Evolutionary conservation across 805 yeast species (phyloP).

Genomic region (Millerozyma miso): DNA sequence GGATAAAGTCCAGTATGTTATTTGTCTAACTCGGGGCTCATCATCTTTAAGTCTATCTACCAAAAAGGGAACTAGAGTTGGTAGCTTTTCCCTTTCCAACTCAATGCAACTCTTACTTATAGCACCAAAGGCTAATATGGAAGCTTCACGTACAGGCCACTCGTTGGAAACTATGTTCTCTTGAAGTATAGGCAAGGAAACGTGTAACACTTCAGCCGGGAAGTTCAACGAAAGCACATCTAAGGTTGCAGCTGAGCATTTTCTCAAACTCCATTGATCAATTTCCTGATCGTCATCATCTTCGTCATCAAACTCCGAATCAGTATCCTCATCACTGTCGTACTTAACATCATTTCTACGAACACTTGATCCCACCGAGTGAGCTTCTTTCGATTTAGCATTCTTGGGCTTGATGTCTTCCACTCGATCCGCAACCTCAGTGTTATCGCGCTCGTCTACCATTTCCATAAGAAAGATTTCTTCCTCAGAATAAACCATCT

Average conservation of each 20-base stretch:
- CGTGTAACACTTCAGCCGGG: conserved; percentile 63
- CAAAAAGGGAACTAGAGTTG: conserved; percentile 77
- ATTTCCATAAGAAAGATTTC: conserved; percentile 63
- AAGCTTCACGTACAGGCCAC: conserved; percentile 92
- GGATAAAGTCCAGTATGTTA: conserved; percentile 92
- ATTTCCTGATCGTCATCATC: conserved; percentile 66
- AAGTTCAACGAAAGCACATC: conserved; percentile 70
- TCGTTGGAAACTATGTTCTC: conserved; percentile 61
- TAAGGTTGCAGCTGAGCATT: conserved; percentile 90
- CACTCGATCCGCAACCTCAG: conserved; percentile 71
- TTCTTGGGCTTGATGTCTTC: conserved; percentile 85
- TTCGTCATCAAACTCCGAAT: conserved; percentile 61
- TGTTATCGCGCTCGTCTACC: conserved; percentile 72
- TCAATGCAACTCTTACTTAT: conserved; percentile 85
- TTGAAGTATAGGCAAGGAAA: conserved; percentile 72
- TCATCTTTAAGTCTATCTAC: conserved; percentile 72
- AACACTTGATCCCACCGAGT: conserved; percentile 18
- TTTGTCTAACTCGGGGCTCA: conserved; percentile 85
- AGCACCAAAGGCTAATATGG: conserved; percentile 93
- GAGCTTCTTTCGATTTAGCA: conserved; percentile 56
- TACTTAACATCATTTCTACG: conserved; percentile 11
- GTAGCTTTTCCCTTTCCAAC: conserved; percentile 64
- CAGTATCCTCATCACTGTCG: conserved; percentile 34
- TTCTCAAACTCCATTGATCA: conserved; percentile 85
- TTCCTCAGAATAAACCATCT: conserved; percentile 86